These are phyloP conservation scores for Diplodia sapinea DNA, from an alignment of 2,329 filamentous ascomycete genomes.

Conservation along the genomic window DNA sequence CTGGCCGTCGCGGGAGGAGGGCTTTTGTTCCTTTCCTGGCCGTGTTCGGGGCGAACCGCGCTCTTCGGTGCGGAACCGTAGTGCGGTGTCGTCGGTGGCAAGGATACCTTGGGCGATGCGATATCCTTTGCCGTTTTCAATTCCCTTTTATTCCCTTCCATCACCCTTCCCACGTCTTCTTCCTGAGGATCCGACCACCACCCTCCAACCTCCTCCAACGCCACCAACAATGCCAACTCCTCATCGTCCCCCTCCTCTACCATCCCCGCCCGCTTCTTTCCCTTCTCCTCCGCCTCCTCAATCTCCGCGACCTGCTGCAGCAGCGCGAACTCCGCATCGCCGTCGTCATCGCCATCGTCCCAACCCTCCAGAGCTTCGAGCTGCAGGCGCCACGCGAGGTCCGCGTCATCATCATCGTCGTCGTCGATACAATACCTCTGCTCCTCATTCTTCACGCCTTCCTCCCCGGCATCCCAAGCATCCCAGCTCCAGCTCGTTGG, in stretches of 20 bases:
- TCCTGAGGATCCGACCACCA: background rate
- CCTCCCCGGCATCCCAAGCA: background rate
- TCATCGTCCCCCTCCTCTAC: background rate
- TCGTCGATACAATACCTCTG: background rate
- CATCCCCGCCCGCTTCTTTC: background rate
- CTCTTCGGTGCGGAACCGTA: no score
- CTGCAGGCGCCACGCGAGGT: conserved; percentile 17
- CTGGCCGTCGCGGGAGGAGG: background rate
- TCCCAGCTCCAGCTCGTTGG: background rate
- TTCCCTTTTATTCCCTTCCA: no score
- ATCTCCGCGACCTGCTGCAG: conserved; percentile 18
- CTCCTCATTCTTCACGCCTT: background rate
- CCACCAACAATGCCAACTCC: conserved; percentile 6
- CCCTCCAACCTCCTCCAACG: conserved; percentile 1
- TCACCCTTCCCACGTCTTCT: background rate
- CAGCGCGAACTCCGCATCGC: conserved; percentile 7
- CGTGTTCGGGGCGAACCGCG: no score
- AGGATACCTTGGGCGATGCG: no score
- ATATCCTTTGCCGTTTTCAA: no score
- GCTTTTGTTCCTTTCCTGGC: no score
- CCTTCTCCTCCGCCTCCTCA: background rate
- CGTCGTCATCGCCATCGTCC: background rate
- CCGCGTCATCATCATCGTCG: background rate
- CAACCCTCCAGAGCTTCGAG: background rate
- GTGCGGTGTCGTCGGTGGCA: no score